Conservation (phyloP, 2,329 filamentous ascomycete species). For the Monilinia aucupariae region DNA sequence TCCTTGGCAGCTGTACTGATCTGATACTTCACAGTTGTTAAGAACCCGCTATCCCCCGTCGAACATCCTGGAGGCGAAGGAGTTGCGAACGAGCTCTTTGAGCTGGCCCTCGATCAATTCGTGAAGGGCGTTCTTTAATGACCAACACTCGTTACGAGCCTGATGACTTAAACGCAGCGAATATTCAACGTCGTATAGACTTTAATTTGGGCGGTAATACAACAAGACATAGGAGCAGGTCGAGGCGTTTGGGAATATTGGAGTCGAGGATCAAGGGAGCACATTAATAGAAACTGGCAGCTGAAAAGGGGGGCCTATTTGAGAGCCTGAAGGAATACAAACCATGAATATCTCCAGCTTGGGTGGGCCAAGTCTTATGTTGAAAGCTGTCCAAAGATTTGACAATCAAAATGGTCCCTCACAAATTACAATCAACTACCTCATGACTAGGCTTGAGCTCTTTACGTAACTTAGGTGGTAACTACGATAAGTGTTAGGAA, state of each 20-base stretch:
- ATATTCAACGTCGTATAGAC: neutral
- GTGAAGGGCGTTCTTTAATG: slow-evolving; percentile 54
- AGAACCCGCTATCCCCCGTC: slow-evolving; percentile 63
- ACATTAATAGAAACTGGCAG: neutral
- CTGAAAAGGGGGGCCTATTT: neutral
- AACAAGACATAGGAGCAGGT: neutral
- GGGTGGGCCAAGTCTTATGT: neutral
- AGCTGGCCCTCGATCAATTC: slow-evolving; percentile 71
- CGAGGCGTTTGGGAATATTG: neutral
- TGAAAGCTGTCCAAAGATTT: neutral
- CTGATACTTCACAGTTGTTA: slow-evolving; percentile 50
- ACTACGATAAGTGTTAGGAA: too few relatives aligned
- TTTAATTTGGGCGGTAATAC: neutral
- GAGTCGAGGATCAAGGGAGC: neutral
- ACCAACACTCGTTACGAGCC: neutral
- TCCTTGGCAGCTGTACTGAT: slow-evolving; percentile 10
- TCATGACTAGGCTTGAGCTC: too few relatives aligned
- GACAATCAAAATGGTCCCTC: neutral
- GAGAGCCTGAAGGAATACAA: neutral
- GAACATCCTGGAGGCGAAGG: slow-evolving; percentile 64
- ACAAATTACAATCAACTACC: neutral
- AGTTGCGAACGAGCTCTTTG: slow-evolving; percentile 67
- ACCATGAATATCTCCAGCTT: neutral
- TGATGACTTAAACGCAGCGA: neutral
- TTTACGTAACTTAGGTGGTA: too few relatives aligned